Base-by-base conservation (phyloP, 2,329 filamentous ascomycete genomes). In the Immersiporthe knoxdaviesiana region DNA sequence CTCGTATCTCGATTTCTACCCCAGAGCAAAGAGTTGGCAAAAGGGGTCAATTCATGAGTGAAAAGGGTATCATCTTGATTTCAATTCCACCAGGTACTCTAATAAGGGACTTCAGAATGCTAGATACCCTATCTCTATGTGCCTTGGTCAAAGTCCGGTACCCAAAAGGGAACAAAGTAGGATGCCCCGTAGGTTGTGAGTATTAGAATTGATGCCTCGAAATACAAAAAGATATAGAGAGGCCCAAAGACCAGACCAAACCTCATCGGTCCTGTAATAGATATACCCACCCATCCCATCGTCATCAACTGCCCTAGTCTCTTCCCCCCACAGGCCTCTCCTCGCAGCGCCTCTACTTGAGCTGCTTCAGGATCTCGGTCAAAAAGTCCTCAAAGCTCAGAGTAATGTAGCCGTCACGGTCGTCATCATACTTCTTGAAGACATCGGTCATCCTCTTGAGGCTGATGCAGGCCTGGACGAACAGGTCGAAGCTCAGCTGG, bases 391-490 rank as follows among this genome's bases (percentile, higher is more conserved):
- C 91, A 75, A 94, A 94, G 78, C 90, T 92, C 66, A 94, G 81
- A 4, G 91, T 94, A 74, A 94, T 92, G 79, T 94, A 98, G 1
- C 96, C 96, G 81, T 98, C 96, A 56, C 96, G 88, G 80, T 99
- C 96, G 76, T 97, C 92, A 75, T 99, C 96, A 79, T 98, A 99
- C 81, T 94, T 95, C 86, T 99, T 99, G 80, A 99, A 99, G 37
- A 97, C 94, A 80, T 99, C 96, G 70, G 96, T 99, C 95, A 99
- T 98, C 75, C 96, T 88, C 87, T 98, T 97, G 76, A 99, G 84
- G 75, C 90, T 94, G 78, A 99, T 98, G 80, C 96, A 98, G 65
- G 93, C 93, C 84, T 99, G 96, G 71, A 99, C 96, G 77, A 99
- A 99, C 65, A 99, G 81, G 82, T 99, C 96, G 77, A 99, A 99